These are phyloP conservation scores for Fusarium cicatricum DNA, from an alignment of 2,329 filamentous ascomycete genomes.

Conservation along the genomic window DNA sequence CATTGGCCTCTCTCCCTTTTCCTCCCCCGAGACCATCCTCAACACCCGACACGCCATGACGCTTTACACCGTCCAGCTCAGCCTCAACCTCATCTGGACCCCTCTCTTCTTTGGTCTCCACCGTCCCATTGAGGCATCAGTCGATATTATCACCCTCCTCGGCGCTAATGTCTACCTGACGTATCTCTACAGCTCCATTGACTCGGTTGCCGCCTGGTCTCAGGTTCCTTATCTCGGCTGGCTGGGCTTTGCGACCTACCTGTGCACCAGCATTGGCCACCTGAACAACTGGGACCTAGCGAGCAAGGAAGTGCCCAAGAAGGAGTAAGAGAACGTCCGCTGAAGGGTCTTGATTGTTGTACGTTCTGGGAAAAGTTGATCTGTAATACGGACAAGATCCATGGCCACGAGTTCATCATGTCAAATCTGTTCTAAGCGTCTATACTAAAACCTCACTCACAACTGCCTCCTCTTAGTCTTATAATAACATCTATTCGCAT, in stretches of 20 bases:
- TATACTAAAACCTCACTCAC: constrained; percentile 7
- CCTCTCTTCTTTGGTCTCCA: constrained; percentile 88
- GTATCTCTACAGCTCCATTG: constrained; percentile 78
- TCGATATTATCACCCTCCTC: constrained; percentile 76
- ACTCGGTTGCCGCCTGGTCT: constrained; percentile 75
- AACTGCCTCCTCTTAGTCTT: neutral
- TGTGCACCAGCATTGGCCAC: constrained; percentile 74
- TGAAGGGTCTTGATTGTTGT: neutral
- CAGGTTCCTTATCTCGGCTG: constrained; percentile 86
- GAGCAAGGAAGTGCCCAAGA: constrained; percentile 33
- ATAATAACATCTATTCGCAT: neutral
- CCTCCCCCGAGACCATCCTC: constrained; percentile 61
- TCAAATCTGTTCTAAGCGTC: constrained; percentile 8
- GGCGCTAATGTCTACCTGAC: constrained; percentile 78
- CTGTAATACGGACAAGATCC: neutral
- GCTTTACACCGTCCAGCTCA: constrained; percentile 86
- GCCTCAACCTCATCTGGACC: constrained; percentile 88
- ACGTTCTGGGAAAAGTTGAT: neutral
- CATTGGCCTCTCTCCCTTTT: constrained; percentile 65
- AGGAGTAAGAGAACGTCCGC: constrained; percentile 35
- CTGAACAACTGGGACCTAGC: constrained; percentile 73
- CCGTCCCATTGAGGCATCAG: constrained; percentile 75
- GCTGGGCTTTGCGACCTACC: constrained; percentile 87
- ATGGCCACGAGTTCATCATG: neutral
- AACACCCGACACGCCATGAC: constrained; percentile 75